Evolutionary conservation across 257 asterid species (phyloP).

Genomic region (Craterostigma plantagineum): DNA sequence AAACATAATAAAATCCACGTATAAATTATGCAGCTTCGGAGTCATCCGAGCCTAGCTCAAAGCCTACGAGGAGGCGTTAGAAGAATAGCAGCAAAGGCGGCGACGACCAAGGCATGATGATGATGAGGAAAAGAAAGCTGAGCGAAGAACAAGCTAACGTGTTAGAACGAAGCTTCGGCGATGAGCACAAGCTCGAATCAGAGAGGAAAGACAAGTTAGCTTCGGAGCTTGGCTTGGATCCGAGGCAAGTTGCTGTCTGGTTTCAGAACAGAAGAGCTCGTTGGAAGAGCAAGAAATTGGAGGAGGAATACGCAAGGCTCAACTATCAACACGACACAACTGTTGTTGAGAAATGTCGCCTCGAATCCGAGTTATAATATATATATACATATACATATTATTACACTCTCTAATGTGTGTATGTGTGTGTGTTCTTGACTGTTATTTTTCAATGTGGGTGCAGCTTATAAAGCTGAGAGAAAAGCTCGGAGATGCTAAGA

Average conservation of each 20-base stretch:
- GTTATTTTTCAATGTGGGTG: not conserved
- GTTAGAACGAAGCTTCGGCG: slow-evolving; percentile 46
- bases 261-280: slow-evolving; percentile 81
- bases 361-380: slow-evolving; percentile 42
- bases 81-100: too few species aligned
- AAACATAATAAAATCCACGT: too few species aligned
- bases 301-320: slow-evolving; percentile 63
- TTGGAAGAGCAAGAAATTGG: slow-evolving; percentile 78
- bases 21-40: too few species aligned
- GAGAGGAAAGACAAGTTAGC: slow-evolving; percentile 83
- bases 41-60: too few species aligned
- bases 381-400: too few species aligned
- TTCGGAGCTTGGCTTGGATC: slow-evolving; percentile 66
- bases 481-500: slow-evolving; percentile 32
- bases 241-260: slow-evolving; percentile 96
- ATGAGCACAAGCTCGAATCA: slow-evolving; percentile 66
- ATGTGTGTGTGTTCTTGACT: not conserved
- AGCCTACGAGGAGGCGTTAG: not conserved
- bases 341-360: slow-evolving; percentile 48
- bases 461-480: slow-evolving; percentile 37
- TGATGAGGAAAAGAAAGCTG: slow-evolving; percentile 58
- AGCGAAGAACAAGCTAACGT: slow-evolving; percentile 46
- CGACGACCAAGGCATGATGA: slow-evolving; percentile 13
- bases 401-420: too few species aligned
- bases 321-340: slow-evolving; percentile 30